Evolutionary conservation across 768 basidiomycete species (phyloP).

Genomic region (Boletus vermiculosoides): DNA sequence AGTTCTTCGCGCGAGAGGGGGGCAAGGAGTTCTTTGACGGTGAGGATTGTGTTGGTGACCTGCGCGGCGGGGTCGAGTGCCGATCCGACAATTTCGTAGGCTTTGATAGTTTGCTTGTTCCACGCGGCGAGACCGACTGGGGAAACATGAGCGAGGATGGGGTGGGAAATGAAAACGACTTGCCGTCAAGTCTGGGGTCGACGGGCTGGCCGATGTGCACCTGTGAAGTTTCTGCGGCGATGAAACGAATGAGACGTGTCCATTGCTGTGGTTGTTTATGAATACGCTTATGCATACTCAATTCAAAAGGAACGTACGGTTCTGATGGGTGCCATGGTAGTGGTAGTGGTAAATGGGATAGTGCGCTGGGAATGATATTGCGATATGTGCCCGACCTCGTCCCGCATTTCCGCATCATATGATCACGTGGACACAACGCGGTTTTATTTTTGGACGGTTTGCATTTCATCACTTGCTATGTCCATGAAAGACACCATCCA

Average conservation of each 20-base stretch:
- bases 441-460: conserved; percentile 2
- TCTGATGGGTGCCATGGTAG: conserved; percentile 55
- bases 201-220: conserved; percentile 80
- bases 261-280: conserved; percentile 38
- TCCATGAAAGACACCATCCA: conserved; percentile 50
- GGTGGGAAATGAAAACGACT: conserved; percentile 1
- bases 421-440: conserved; percentile 34
- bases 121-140: conserved; percentile 60
- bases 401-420: conserved; percentile 19
- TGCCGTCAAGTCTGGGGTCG: conserved; percentile 64
- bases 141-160: not conserved
- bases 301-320: conserved; percentile 42
- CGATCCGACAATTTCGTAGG: conserved; percentile 69
- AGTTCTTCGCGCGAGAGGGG: conserved; percentile 69
- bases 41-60: conserved; percentile 61
- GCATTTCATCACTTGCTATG: conserved; percentile 4
- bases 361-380: not conserved
- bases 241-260: conserved; percentile 80
- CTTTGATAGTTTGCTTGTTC: conserved; percentile 56
- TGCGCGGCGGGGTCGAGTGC: conserved; percentile 65
- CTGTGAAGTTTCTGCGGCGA: conserved; percentile 68
- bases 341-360: conserved; percentile 1
- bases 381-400: conserved; percentile 2
- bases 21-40: conserved; percentile 67
- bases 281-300: not conserved